Percentiles rank a stretch among this genome's conserved stretches.
phyloP scores from a whole-genome alignment of 2,329 filamentous ascomycete species.

The Aspergillus novoparasiticus region DNA sequence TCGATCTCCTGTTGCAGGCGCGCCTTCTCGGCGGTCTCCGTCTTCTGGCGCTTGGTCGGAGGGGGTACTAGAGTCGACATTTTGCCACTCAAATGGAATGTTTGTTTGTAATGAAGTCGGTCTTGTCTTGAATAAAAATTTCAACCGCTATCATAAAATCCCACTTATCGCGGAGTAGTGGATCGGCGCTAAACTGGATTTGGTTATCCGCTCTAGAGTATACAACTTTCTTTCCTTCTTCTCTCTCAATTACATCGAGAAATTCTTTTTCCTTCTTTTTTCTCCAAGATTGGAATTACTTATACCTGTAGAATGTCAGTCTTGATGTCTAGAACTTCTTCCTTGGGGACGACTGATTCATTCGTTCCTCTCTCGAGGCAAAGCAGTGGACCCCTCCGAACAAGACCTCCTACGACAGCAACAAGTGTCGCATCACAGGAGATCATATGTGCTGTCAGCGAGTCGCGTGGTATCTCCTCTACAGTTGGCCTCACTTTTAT shows the following conservation, averaged over 20 bases:
- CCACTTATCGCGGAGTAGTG: constrained; percentile 21
- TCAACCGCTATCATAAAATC: constrained; percentile 20
- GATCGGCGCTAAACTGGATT: constrained; percentile 24
- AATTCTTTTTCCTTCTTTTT: not conserved
- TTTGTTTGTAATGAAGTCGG: constrained; percentile 2
- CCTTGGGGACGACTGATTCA: constrained; percentile 15
- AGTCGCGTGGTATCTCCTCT: constrained; percentile 83
- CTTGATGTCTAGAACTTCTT: constrained; percentile 13
- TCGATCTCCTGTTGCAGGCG: constrained; percentile 75
- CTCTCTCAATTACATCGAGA: not conserved
- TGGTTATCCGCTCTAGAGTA: constrained; percentile 8
- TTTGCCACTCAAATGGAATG: constrained; percentile 12
- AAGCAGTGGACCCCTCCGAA: constrained; percentile 54
- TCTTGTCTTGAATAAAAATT: constrained; percentile 13
- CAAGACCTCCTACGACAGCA: constrained; percentile 56
- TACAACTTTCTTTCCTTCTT: not conserved
- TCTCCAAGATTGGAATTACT: not conserved
- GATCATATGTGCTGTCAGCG: constrained; percentile 84
- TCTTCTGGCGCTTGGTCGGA: constrained; percentile 83
- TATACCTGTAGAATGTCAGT: not conserved
- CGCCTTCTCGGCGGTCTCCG: constrained; percentile 71
- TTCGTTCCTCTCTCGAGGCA: constrained; percentile 26
- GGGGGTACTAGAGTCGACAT: constrained; percentile 86
- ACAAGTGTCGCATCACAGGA: constrained; percentile 63
- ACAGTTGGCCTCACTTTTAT: constrained; percentile 84